Percentiles rank a stretch among this genome's conserved stretches.
Evolutionary conservation across 345 rosid species (phyloP).

Genomic region (Lepidium sativum): DNA sequence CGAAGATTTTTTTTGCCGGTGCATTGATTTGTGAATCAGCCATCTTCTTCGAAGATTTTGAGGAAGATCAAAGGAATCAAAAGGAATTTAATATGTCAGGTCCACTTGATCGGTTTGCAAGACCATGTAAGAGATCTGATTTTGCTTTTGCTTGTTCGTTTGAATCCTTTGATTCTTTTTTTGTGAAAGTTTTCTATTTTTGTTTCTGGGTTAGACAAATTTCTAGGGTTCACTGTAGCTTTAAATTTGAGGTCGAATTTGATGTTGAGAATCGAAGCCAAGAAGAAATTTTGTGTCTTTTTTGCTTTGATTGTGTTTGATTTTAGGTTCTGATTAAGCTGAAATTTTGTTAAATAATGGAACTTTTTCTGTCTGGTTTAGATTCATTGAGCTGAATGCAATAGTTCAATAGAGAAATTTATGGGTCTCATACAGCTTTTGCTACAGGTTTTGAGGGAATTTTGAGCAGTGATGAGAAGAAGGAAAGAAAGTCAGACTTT

Average conservation of each 20-base stretch:
- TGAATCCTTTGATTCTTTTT: not conserved
- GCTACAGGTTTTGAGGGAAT: slow-evolving; percentile 80
- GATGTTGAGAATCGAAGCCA: not conserved
- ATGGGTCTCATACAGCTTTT: slow-evolving; percentile 16
- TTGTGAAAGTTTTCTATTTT: not conserved
- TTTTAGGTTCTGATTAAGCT: not conserved
- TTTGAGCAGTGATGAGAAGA: slow-evolving; percentile 83
- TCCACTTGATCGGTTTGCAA: slow-evolving; percentile 90
- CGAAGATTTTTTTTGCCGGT: not conserved
- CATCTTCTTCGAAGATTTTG: slow-evolving; percentile 6
- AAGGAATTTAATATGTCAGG: slow-evolving; percentile 63
- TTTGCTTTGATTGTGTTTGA: not conserved
- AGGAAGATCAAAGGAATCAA: slow-evolving; percentile 1
- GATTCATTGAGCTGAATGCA: not conserved
- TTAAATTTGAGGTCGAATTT: not conserved
- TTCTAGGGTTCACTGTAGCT: slow-evolving; percentile 27
- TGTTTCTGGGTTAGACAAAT: not conserved
- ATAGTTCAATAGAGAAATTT: not conserved
- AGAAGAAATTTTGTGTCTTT: not conserved
- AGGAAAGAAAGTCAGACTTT: slow-evolving; percentile 89
- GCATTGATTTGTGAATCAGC: slow-evolving; percentile 25
- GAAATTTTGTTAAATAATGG: not conserved
- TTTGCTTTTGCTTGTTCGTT: not conserved
- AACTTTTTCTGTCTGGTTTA: not conserved
- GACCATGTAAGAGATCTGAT: slow-evolving; percentile 76